Base-by-base conservation (phyloP, 1,284 basidiomycete genomes). In the Cerioporus squamosus region DNA sequence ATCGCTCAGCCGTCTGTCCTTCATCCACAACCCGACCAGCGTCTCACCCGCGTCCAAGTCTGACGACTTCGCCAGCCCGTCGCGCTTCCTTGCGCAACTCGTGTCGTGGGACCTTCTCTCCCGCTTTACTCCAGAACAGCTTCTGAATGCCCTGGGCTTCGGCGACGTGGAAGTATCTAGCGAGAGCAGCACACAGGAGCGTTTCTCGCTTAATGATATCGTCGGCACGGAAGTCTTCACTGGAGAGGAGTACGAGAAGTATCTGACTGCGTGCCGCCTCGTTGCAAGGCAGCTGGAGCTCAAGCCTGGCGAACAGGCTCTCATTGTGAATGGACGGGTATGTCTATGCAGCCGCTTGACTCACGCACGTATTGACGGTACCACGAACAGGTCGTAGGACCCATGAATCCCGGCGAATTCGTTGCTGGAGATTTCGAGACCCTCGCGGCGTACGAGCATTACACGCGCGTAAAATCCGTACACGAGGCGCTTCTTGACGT, bases 241-340 rank as follows among this genome's bases (percentile, higher is more conserved):
- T 12, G 44, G 66, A 2, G 64, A 38, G 1, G 44, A 55, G 15
- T 82, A 83, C 63, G 66, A 65, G 6, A 63, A 72, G 12, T 86
- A 79, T 60, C 66, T 82, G 5, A 76, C 70, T 44, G 70, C 77
- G 0, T 77, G 80, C 59, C 75, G 76, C 38, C 67, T 83, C 29
- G 65, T 90, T 23, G 74, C 76, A 4, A 75, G 80, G 22, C 79
- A 81, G 44, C 66, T 95, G 1, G 81, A 81, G 1, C 65, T 95
- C 38, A 65, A 72, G 12, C 80, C 83, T 1, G 87, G 88, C 0
- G 74, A 87, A 55, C 78, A 79, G 17, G 89, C 81, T 1, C 57
- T 97, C 20, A 65, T 95, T 39, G 77, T 93, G 50, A 97, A 97
- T 66, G 95, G 95, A 39, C 80, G 95, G 33, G 93, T 95, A 69